phyloP scores from a whole-genome alignment of 2,329 filamentous ascomycete species.

The Aureobasidium sp. region DNA sequence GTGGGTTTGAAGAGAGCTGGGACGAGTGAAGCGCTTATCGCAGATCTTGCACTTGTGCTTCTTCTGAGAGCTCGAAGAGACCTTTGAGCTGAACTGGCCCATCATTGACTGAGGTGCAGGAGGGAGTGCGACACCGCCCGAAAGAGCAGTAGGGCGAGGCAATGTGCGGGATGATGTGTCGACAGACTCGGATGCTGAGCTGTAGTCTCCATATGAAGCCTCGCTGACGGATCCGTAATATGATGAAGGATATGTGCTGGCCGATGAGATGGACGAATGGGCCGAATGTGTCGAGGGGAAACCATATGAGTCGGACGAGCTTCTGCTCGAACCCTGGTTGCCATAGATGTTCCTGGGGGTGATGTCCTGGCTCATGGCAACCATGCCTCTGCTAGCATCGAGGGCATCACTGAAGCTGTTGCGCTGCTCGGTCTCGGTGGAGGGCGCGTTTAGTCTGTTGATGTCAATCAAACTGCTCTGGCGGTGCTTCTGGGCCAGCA shows the following conservation, averaged over 20 bases:
- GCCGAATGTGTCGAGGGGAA: constrained; percentile 80
- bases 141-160: constrained; percentile 63
- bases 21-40: constrained; percentile 92
- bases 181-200: constrained; percentile 77
- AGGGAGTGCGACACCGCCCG: constrained; percentile 52
- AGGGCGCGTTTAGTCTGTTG: constrained; percentile 47
- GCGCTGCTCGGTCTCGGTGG: constrained; percentile 47
- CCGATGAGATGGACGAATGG: constrained; percentile 82
- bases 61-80: constrained; percentile 92
- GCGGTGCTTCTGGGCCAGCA: constrained; percentile 41
- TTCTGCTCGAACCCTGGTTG: constrained; percentile 52
- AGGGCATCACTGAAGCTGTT: constrained; percentile 79
- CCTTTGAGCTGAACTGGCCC: constrained; percentile 95
- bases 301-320: constrained; percentile 78
- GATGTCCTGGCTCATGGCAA: constrained; percentile 86
- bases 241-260: constrained; percentile 71
- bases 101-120: constrained; percentile 96
- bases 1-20: constrained; percentile 89
- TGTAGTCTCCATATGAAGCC: constrained; percentile 85
- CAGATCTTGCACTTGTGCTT: constrained; percentile 99
- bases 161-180: constrained; percentile 78
- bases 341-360: constrained; percentile 87
- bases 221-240: constrained; percentile 75
- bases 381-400: constrained; percentile 88
- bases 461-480: constrained; percentile 60